Evolutionary conservation across 1,284 basidiomycete species (phyloP), one percentile per base, ranked within the genome.

Genomic region (Melampsora larici-populina): DNA sequence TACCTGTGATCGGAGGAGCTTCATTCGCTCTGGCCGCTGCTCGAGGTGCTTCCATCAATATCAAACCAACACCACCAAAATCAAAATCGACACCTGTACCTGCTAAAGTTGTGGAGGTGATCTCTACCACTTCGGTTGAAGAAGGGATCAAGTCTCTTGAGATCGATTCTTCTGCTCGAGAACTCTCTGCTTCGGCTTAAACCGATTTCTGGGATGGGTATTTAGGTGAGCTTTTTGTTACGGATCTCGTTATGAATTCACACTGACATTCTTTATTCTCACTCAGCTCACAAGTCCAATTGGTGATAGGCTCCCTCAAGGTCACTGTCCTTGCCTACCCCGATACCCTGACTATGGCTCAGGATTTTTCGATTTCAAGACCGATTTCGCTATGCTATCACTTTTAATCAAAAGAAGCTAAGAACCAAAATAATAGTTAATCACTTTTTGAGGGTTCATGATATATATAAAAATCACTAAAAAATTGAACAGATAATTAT

Each of bases 11-110:
- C 46, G 49, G 51, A 65, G 29, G 70, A 9, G 48, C 62, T 8
- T 79, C 78, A 51, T 80, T 80, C 73, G 80, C 80, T 0, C 75
- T 72, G 7, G 80, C 80, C n/a, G 81, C 81, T 29, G 80, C 80
- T 8, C 67, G 79, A 8, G 78, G 78, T 60, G 79, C 79, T 4
- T 40, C 71, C 4, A 70, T 71, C 33, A 70, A 51, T 11, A 31
- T 18, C 18, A 58, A 29, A n/a, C n/a, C 8, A n/a, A 6, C n/a
- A 5, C 55, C 1, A 58, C 7, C 8, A 58, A 11, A 58, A 58
- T 3, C 36, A 9, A 43, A 43, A 43, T 13, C 40, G 5, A 13
- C 1, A 43, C 40, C 11, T 7, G 40, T 43, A 8, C 55, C 55
- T 58, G 55, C 55, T n/a, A 29, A 43, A 43, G 40, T 43, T 43